Base-by-base conservation (phyloP, 1,284 basidiomycete genomes). In the Polyporus tsugae region DNA sequence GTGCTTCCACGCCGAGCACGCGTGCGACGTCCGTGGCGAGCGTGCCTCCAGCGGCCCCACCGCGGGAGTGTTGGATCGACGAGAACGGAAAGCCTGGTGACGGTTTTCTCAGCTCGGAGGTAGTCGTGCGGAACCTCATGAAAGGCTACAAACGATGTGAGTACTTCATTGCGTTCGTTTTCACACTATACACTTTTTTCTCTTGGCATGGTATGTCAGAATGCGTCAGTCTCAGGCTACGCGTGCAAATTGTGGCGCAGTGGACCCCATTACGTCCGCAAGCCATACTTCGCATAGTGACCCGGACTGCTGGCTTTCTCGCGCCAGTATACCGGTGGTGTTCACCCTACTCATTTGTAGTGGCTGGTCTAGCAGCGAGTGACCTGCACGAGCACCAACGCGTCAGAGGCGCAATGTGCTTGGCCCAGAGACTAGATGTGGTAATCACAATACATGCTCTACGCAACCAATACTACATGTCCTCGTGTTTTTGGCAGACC, bases 141-240 rank as follows among this genome's bases (percentile, higher is more conserved):
- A 89, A 87, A 75, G 84, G 84, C 22, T 38, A 1, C 92, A 93
- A 75, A 91, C 88, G 79, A 78, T 90, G 92, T 93, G 71, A 74
- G 90, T 84, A 19, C 42, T 25, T 10, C 19, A 13, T 55, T 60
- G 52, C 39, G 46, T 36, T 42, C 38, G 33, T 22, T 42, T 63
- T 19, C 29, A 33, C 55, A 6, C 65, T 19, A 13, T 25, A 7
- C 52, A n/a, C 46, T n/a, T 25, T 39, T 41, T 22, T n/a, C 19
- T 29, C 29, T 29, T 2, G 29, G 29, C 29, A n/a, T 33, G 13
- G 29, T 33, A 25, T 53, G 29, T 10, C 10, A 19, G 17, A 49
- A 49, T 22, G 19, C n/a, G n/a, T n/a, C 19, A 7, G 4, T 46
- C 19, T 17, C 44, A 7, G 19, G 52, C 46, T 35, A 29, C 15